phyloP scores from a whole-genome alignment of 805 yeast genomes.

The Candida nanaspora region DNA sequence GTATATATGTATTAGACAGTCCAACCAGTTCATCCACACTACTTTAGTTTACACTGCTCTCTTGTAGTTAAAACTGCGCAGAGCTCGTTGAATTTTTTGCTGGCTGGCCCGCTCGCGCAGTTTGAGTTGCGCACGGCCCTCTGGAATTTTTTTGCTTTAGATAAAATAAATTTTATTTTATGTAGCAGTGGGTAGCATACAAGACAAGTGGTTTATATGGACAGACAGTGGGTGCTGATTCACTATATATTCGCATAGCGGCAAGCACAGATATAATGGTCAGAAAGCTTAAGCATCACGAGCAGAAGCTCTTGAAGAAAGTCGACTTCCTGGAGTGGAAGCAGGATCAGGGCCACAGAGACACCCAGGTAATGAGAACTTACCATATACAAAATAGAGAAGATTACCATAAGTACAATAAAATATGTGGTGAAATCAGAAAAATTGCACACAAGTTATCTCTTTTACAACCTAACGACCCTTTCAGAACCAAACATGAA shows the following conservation, averaged over 20 bases:
- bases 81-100: not conserved
- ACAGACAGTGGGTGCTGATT: too few species aligned
- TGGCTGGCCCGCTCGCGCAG: not conserved
- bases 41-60: not conserved
- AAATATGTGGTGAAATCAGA: conserved; percentile 85
- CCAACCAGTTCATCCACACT: too few species aligned
- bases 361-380: conserved; percentile 91
- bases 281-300: conserved; percentile 87
- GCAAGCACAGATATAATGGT: conserved; percentile 45
- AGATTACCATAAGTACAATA: conserved; percentile 92
- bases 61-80: not conserved
- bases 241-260: too few species aligned
- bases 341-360: conserved; percentile 91
- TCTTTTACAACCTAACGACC: conserved; percentile 78
- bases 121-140: not conserved
- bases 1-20: too few species aligned
- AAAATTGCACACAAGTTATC: conserved; percentile 83
- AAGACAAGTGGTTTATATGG: not conserved
- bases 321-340: conserved; percentile 98
- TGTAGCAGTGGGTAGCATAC: not conserved
- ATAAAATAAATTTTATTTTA: not conserved
- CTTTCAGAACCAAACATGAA: conserved; percentile 83
- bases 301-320: conserved; percentile 87
- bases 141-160: not conserved
- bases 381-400: conserved; percentile 93